A percentile compares a stretch with the other conserved stretches of the same genome.
phyloP scores from a whole-genome alignment of 2,329 filamentous ascomycete genomes.

The Fusarium virguliforme region DNA sequence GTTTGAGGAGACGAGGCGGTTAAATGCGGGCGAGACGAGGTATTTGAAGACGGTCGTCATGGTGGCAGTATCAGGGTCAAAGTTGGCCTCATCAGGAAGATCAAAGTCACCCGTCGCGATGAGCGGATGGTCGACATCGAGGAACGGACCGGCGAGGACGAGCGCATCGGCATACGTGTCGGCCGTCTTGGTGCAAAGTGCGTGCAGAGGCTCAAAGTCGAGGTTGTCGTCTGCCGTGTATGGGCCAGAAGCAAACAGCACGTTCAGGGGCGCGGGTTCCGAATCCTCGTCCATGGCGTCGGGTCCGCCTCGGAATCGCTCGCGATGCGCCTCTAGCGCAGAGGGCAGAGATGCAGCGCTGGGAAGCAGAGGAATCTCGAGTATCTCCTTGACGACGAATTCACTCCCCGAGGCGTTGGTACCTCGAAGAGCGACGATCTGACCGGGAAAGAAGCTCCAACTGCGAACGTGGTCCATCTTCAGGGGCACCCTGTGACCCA shows the following conservation, averaged over 20 bases:
- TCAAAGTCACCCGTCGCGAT: conserved; percentile 87
- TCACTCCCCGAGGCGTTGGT: conserved; percentile 89
- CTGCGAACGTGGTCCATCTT: conserved; percentile 78
- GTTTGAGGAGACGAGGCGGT: conserved; percentile 78
- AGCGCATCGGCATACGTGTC: conserved; percentile 83
- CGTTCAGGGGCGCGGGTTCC: conserved; percentile 76
- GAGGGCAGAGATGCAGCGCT: conserved; percentile 79
- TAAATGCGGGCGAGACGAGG: conserved; percentile 82
- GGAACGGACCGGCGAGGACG: conserved; percentile 87
- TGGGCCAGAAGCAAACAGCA: conserved; percentile 86
- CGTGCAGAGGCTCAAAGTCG: conserved; percentile 88
- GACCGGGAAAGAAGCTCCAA: conserved; percentile 93
- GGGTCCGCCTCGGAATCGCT: conserved; percentile 76
- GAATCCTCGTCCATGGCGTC: conserved; percentile 72
- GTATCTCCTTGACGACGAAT: conserved; percentile 84
- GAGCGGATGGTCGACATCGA: conserved; percentile 92
- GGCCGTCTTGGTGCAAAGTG: conserved; percentile 83
- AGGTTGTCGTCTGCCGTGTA: conserved; percentile 95
- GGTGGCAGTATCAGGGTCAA: conserved; percentile 84
- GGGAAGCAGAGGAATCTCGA: conserved; percentile 82
- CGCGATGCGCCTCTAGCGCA: conserved; percentile 77
- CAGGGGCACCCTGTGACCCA: conserved; percentile 85
- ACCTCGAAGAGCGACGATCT: conserved; percentile 89
- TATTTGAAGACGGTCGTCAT: conserved; percentile 88
- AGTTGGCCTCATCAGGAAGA: conserved; percentile 75